These are phyloP conservation scores for Populus ilicifolia DNA, from an alignment of 345 rosid genomes.

Conservation along the genomic window DNA sequence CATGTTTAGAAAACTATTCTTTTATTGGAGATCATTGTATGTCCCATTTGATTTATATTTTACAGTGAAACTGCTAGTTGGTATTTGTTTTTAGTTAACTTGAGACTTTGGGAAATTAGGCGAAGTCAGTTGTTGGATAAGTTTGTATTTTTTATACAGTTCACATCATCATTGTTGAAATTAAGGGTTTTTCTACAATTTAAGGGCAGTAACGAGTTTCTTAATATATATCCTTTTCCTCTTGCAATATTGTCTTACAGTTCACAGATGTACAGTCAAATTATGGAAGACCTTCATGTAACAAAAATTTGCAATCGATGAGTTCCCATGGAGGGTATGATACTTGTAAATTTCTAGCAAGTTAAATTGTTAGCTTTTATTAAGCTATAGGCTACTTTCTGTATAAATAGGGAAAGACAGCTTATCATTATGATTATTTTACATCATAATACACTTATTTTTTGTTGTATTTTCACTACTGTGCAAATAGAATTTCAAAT, in stretches of 20 bases:
- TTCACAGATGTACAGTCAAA: constrained; percentile 9
- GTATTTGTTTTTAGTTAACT: background rate
- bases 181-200: background rate
- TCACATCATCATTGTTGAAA: constrained; percentile 6
- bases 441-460: background rate
- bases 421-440: background rate
- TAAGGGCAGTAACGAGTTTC: background rate
- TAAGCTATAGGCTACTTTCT: constrained; percentile 5
- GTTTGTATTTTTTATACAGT: background rate
- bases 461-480: background rate
- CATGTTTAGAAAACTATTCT: background rate
- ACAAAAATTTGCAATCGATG: background rate
- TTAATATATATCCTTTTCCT: background rate
- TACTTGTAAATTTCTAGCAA: background rate
- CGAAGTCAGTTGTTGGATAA: background rate
- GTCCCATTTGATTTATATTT: background rate
- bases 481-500: constrained; percentile 15
- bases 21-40: background rate
- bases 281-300: constrained; percentile 16
- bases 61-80: background rate
- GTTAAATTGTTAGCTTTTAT: background rate
- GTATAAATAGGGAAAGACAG: background rate
- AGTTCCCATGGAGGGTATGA: constrained; percentile 20
- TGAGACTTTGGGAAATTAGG: background rate
- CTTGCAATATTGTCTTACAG: constrained; percentile 19